These are phyloP conservation scores for Rhododendron ferrugineum DNA, from an alignment of 148 eudicot genomes.

Conservation along the genomic window DNA sequence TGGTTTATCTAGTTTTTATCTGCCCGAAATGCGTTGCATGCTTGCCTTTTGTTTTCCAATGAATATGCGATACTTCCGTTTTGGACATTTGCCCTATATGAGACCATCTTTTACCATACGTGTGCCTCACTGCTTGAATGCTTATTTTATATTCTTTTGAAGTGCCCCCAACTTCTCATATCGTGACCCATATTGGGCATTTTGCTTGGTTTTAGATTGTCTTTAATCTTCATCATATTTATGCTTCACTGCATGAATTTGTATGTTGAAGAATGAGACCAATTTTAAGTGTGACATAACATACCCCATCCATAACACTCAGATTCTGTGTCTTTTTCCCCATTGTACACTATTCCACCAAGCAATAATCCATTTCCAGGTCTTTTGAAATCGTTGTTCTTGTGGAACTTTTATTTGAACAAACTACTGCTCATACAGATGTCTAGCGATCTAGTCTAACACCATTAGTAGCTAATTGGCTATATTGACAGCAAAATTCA, in stretches of 20 bases:
- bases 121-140: background rate
- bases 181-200: background rate
- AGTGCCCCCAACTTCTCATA: background rate
- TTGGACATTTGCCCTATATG: background rate
- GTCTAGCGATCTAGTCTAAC: background rate
- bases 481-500: background rate
- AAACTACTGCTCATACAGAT: background rate
- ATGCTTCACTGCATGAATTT: background rate
- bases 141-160: background rate
- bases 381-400: background rate
- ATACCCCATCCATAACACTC: background rate
- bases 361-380: background rate
- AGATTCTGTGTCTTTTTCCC: background rate
- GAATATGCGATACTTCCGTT: background rate
- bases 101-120: background rate
- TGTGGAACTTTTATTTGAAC: background rate
- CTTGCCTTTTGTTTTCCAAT: background rate
- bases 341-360: background rate
- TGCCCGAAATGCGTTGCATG: background rate
- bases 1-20: background rate
- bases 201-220: background rate
- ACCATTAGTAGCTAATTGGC: background rate
- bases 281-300: background rate
- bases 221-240: background rate
- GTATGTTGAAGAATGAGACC: background rate